Evolutionary conservation across 1,139 yeast genomes (phyloP), one percentile per base, ranked within the genome.

Genomic region (Saccharomyces uvarum): DNA sequence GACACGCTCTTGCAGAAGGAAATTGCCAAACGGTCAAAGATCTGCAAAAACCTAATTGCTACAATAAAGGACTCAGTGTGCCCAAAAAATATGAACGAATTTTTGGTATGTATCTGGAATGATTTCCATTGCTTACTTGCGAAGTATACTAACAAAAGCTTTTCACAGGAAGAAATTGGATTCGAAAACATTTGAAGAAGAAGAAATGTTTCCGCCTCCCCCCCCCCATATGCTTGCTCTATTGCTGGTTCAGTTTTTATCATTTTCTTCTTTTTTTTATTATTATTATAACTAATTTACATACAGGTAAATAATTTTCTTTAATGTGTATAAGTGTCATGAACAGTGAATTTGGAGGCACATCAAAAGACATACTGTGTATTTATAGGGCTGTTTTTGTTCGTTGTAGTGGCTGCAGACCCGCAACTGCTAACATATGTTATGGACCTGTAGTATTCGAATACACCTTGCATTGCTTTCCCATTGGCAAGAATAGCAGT

Each of bases 31-130:
- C 51, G 68, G 47, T 54, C 54, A 38, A 58, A 56, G 49, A 54
- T 56, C 27, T 51, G 61, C 29, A 56, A 56, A 21, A 51, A 51
- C 19, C 53, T 64, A 48, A 31, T 56, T 11, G 52, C 57, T 3
- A 55, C 64, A 27, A 51, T 63, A n/a, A 63, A 63, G 50, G 66
- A 64, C 31, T 59, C 62, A 16, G 55, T 61, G 14, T 54, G 59
- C 28, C 63, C 64, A 16, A 53, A 59, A 50, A 59, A 62, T 51
- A 53, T 63, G 53, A 55, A 57, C 28, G 67, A 61, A 31, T 62
- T 63, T 33, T 51, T 65, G 47, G 66, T 62, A 62, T 55, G 66
- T 61, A 46, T 19, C 3, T 9, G 9, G 32, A 27, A 13, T 13
- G 13, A 29, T n/a, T 21, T 49, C 31, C 6, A 24, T 21, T 27